Base-by-base conservation (phyloP, 495 filamentous ascomycete species). In the Letharia lupina region DNA sequence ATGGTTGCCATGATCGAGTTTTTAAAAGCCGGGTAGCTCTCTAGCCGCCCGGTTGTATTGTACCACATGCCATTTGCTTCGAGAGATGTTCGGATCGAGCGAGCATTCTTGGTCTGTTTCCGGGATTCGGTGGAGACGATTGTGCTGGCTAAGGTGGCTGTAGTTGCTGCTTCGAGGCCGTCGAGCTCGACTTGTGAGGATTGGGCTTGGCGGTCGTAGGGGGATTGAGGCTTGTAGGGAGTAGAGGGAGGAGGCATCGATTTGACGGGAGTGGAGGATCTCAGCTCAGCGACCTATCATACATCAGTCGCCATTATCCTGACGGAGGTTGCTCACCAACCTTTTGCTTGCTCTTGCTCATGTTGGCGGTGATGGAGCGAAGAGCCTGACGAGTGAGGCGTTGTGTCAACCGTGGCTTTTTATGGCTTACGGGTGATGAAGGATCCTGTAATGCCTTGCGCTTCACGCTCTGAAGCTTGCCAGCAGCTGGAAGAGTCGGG, bases 61-160 rank as follows among this genome's bases (percentile, higher is more conserved):
- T n/a, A 63, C 61, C 61, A 63, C 61, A 63, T 63, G 11, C 61
- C 61, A 48, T 63, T 28, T 33, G 12, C n/a, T 13, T 18, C 48
- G n/a, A 63, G 61, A 3, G 42, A 33, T 4, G 12, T 4, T 28
- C 61, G 61, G 20, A 63, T 50, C 0, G 20, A 33, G 61, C 41
- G 23, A 48, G 42, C 37, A 50, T 50, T 63, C 31, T 37, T 39
- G 42, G 41, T 63, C 44, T 63, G 61, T 50, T 63, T 63, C 23
- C 16, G 56, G 13, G 6, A 3, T 12, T 59, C 56, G 8, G 56
- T 31, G 39, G 56, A 59, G 33, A n/a, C n/a, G n/a, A n/a, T n/a
- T n/a, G n/a, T n/a, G n/a, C n/a, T n/a, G n/a, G n/a, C n/a, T n/a
- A n/a, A n/a, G n/a, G n/a, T n/a, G n/a, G n/a, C n/a, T n/a, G n/a